Evolutionary conservation across 2,329 filamentous ascomycete genomes (phyloP), one percentile per base, ranked within the genome.

Genomic region (Cordyceps militaris): DNA sequence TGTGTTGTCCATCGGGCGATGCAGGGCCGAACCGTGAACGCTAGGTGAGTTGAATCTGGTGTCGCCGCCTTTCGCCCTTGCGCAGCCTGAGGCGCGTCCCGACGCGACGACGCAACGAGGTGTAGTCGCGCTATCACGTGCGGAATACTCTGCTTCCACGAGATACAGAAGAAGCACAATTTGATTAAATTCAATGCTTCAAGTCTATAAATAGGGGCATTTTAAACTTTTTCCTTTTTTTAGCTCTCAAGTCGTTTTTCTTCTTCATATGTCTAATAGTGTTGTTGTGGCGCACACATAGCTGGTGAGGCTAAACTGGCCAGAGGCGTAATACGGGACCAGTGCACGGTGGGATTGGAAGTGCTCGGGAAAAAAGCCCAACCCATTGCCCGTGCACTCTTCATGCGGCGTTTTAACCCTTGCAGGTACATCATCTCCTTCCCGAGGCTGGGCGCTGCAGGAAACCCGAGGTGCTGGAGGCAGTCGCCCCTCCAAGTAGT

Each of bases 251-350:
- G 28, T 32, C 10, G 28, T 6, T 32, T 32, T 10, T 14, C n/a
- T 14, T 36, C 13, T 36, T 4, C 8, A 14, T 14, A 9, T 36
- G 13, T 36, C 34, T 36, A 4, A 36, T 11, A 14, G 7, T 36
- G 13, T 36, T 36, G 34, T 36, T n/a, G n/a, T n/a, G 55, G 13
- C 26, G 36, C 42, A 44, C 24, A 40, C n/a, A 50, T 47, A 66
- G 65, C 63, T 63, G 65, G 57, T 62, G 30, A 32, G 30, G n/a
- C n/a, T n/a, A n/a, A n/a, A n/a, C n/a, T 32, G 30, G 6, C 30
- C 30, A 32, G 30, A 32, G 11, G 30, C 30, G 11, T 11, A 32
- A 32, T 32, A n/a, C n/a, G 6, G 11, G 30, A 32, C 30, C 30
- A 32, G 30, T 32, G 30, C 30, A 32, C 30, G 30, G 30, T 32